Evolutionary conservation across 129 eudicot genomes (phyloP), one percentile per base, ranked within the genome.

Genomic region (Arctium minus): DNA sequence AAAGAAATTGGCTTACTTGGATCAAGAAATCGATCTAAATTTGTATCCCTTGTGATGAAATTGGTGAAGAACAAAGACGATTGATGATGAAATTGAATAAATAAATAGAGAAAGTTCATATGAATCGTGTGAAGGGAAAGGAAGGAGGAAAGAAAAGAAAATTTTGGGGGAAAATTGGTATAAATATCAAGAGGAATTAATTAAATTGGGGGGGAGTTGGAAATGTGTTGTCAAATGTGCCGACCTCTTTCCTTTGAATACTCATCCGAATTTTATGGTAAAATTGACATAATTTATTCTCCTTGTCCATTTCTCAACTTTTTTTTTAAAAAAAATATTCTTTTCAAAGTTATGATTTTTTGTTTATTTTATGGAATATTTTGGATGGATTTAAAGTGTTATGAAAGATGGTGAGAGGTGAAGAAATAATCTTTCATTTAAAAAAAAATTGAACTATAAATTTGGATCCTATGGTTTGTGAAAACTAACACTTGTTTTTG

Each of bases 1-100:
- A 72, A 35, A 80, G n/a, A 72, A 38, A 35, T 70, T 81, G 70
- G 40, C 85, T 83, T 76, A 83, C 86, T 30, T 30, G 70, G 82
- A 83, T 76, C 65, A 83, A 83, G 77, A 83, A 69, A 76, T 76
- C 40, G 77, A 62, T 72, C 72, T 31, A 32, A 7, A 18, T 48
- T 44, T 13, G 2, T 7, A 22, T 22, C 5, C 2, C 8, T 32
- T n/a, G 60, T 81, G 79, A 72, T 31, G 76, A 65, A 67, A 17
- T 71, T 17, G 44, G n/a, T 80, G 70, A 70, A 64, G 60, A 78
- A 37, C 18, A 72, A 17, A 73, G 85, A 74, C 4, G 10, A 22
- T 40, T 13, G 31, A 75, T 74, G 31, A 75, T 62, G 64, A 22
- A 75, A 62, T 64, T 42, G 8, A 46, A 46, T 56, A 6, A 60